Percentiles rank a stretch among this genome's conserved stretches.
phyloP scores from a whole-genome alignment of 345 rosid species.

The Excoecaria agallocha region DNA sequence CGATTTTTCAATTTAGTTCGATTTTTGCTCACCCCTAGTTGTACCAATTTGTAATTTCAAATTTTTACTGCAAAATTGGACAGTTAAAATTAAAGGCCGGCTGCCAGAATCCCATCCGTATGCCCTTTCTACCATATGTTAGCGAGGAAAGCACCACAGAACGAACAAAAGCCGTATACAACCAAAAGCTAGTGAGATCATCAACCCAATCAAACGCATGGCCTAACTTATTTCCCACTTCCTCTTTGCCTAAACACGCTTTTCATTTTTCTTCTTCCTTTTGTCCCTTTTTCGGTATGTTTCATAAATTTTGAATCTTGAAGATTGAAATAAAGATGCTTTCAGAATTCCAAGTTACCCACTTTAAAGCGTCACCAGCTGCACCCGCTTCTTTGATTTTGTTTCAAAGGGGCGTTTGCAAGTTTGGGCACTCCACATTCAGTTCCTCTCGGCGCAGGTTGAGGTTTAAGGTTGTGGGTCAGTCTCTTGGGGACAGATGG shows the following conservation, averaged over 20 bases:
- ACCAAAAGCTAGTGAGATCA: not conserved
- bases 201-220: not conserved
- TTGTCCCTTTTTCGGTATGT: not conserved
- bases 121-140: no score
- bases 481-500: slow-evolving; percentile 59
- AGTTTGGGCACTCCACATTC: slow-evolving; percentile 26
- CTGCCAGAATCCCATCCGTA: no score
- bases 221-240: not conserved
- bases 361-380: slow-evolving; percentile 19
- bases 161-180: not conserved
- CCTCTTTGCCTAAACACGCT: not conserved
- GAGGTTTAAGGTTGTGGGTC: slow-evolving; percentile 50
- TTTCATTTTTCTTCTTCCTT: not conserved
- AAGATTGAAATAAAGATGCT: slow-evolving; percentile 18
- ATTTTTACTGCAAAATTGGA: no score
- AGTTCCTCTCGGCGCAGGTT: slow-evolving; percentile 35
- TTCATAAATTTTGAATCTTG: slow-evolving; percentile 3
- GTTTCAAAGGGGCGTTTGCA: slow-evolving; percentile 19
- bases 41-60: no score
- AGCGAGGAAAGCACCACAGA: no score
- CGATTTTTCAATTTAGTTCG: no score
- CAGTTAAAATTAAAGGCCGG: no score
- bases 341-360: slow-evolving; percentile 22
- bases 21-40: no score
- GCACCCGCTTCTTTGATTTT: slow-evolving; percentile 21